phyloP scores from a whole-genome alignment of 108 stramenopile species.

The Epithemia pelagica region DNA sequence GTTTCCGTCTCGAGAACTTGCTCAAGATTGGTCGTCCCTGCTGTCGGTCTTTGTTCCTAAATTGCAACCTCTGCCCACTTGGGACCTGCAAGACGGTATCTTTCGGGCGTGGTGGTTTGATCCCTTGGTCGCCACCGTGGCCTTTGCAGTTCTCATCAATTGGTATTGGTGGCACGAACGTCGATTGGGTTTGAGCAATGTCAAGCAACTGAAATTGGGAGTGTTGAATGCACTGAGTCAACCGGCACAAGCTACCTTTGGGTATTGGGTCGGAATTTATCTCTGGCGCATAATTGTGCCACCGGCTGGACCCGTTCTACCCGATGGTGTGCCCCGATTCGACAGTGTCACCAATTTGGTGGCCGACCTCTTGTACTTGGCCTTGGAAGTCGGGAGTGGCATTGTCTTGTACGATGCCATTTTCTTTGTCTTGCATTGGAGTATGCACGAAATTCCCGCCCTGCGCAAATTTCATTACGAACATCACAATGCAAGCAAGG shows the following conservation, averaged over 20 bases:
- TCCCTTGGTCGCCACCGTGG: constrained; percentile 15
- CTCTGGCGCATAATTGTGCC: constrained; percentile 7
- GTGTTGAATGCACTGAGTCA: no score
- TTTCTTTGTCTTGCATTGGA: constrained; percentile 23
- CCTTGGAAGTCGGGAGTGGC: constrained; percentile 14
- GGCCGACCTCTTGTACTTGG: no score
- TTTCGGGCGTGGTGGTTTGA: constrained; percentile 29
- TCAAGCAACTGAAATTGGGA: background rate
- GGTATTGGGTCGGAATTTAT: constrained; percentile 26
- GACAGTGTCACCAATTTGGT: background rate
- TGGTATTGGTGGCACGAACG: constrained; percentile 20
- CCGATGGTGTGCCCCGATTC: constrained; percentile 12
- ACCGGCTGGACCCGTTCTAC: constrained; percentile 10
- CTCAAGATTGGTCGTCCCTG: no score
- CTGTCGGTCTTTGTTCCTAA: no score
- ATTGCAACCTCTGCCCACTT: constrained; percentile 10
- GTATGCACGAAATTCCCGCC: constrained; percentile 18
- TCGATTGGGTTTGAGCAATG: background rate
- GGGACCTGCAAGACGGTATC: constrained; percentile 10
- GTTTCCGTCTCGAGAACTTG: no score
- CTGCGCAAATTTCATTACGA: constrained; percentile 4
- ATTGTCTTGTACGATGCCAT: constrained; percentile 21
- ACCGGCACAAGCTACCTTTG: background rate
- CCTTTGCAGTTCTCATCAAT: constrained; percentile 18
- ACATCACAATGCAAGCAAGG: constrained; percentile 16